Evolutionary conservation across 768 basidiomycete genomes (phyloP).

Genomic region (Suillus brevipes): DNA sequence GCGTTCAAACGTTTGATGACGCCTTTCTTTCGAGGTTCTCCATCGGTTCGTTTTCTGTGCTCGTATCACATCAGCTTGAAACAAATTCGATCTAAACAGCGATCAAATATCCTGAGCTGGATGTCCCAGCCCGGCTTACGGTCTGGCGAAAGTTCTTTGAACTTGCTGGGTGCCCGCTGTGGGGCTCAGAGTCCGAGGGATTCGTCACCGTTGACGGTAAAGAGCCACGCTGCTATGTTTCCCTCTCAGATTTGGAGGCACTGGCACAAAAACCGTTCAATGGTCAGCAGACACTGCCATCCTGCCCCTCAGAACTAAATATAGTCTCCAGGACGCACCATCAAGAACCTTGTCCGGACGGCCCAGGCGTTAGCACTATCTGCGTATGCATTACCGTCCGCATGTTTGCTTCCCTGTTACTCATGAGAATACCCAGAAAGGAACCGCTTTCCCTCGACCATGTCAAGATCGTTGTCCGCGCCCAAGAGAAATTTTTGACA

Average conservation of each 20-base stretch:
- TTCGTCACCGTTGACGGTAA: conserved; percentile 9
- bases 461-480: conserved; percentile 23
- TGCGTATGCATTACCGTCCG: conserved; percentile 13
- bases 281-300: conserved; percentile 14
- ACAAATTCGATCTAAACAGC: conserved; percentile 4
- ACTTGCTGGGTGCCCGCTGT: conserved; percentile 13
- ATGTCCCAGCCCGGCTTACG: conserved; percentile 17
- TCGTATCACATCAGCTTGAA: not conserved
- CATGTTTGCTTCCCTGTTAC: not conserved
- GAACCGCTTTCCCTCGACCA: conserved; percentile 20
- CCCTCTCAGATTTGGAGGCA: conserved; percentile 19
- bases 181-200: conserved; percentile 6
- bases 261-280: conserved; percentile 30
- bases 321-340: conserved; percentile 21
- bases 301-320: not conserved
- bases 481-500: conserved; percentile 27
- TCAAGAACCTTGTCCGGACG: conserved; percentile 35
- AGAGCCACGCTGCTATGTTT: conserved; percentile 11
- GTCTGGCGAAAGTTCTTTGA: conserved; percentile 31
- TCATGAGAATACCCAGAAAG: conserved; percentile 5
- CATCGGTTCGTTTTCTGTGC: conserved; percentile 36
- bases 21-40: conserved; percentile 70
- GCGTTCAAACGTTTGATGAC: conserved; percentile 47
- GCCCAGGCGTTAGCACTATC: conserved; percentile 31
- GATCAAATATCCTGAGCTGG: conserved; percentile 29